Base-by-base conservation (phyloP, 331 rosid species). In the Pyrus hybrid region DNA sequence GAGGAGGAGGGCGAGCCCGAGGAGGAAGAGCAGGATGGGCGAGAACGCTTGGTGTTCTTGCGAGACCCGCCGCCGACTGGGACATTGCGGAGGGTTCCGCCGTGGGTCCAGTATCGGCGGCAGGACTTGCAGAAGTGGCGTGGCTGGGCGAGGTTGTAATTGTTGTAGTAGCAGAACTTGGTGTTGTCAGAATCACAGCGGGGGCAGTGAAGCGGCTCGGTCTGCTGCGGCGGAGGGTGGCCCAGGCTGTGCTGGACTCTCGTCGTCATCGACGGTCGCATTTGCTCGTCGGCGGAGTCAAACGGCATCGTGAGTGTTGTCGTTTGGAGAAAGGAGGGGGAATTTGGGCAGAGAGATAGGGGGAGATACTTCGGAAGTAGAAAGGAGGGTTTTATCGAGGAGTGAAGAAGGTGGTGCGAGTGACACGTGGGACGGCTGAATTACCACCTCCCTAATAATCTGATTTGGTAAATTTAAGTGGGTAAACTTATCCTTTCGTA, bases 71-170 rank as follows among this genome's bases (percentile, higher is more conserved):
- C 89, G 7, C 91, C 91, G 7, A 87, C 79, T 5, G 91, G 91
- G 67, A 87, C 86, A 76, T 83, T 79, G 6, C 91, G 89, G 58
- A 85, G 89, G 33, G 86, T 75, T 7, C 91, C 91, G 3, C 91
- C 91, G 2, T 74, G 89, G 6, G 91, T 87, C 91, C 91, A 87
- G 88, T 87, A 83, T 18, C 91, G 89, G 63, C 91, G 91, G 67
- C 91, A 87, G 61, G 80, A 58, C 49, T 79, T 83, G 76, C 91
- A 87, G 83, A 81, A 83, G 76, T 87, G 89, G 86, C 91, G 91
- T 0, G 91, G 91, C 83, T 87, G 91, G 11, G 86, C 72, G 70
- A 85, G 85, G 75, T 85, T 87, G 82, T 87, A 87, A 87, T 87
- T 87, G 80, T 87, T 87, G 89, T 87, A 87, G 78, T 87, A 87